Evolutionary conservation across 2,329 filamentous ascomycete genomes (phyloP).

Genomic region (Cryphonectria carpinicola): DNA sequence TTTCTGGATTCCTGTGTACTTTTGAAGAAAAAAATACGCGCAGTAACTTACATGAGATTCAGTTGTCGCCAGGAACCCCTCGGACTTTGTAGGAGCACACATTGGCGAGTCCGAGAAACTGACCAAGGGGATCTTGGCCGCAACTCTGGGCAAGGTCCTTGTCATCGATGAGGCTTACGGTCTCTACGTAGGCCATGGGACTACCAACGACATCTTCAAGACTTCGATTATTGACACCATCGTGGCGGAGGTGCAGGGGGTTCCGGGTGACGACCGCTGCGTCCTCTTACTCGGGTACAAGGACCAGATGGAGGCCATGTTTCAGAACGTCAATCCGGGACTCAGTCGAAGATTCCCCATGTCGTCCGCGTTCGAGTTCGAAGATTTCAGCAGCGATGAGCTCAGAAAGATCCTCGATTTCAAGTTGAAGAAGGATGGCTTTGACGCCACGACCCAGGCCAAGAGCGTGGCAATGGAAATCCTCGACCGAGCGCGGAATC

Average conservation of each 20-base stretch:
- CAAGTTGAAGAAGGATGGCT: slow-evolving; percentile 63
- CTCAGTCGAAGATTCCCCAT: slow-evolving; percentile 68
- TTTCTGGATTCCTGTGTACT: too few species aligned
- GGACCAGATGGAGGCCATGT: slow-evolving; percentile 71
- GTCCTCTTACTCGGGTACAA: slow-evolving; percentile 74
- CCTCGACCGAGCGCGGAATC: slow-evolving; percentile 63
- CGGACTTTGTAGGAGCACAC: slow-evolving; percentile 69
- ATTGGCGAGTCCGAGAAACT: slow-evolving; percentile 71
- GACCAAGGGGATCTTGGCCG: slow-evolving; percentile 72
- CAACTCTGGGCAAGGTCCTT: slow-evolving; percentile 72
- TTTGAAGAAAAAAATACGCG: too few species aligned
- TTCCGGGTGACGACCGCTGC: slow-evolving; percentile 72
- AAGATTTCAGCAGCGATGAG: slow-evolving; percentile 66
- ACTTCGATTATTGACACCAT: slow-evolving; percentile 73
- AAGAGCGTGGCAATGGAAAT: slow-evolving; percentile 60
- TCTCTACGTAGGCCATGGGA: slow-evolving; percentile 50
- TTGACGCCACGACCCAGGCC: slow-evolving; percentile 55
- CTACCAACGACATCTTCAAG: slow-evolving; percentile 51
- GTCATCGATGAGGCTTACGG: slow-evolving; percentile 83
- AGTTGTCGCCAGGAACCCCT: slow-evolving; percentile 72
- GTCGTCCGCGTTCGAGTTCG: slow-evolving; percentile 66
- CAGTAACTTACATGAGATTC: background rate
- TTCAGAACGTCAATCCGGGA: slow-evolving; percentile 74
- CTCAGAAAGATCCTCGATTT: slow-evolving; percentile 62
- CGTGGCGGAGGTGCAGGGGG: slow-evolving; percentile 72